Evolutionary conservation across 805 yeast genomes (phyloP).

Genomic region (Saccharomycopsis sp.): DNA sequence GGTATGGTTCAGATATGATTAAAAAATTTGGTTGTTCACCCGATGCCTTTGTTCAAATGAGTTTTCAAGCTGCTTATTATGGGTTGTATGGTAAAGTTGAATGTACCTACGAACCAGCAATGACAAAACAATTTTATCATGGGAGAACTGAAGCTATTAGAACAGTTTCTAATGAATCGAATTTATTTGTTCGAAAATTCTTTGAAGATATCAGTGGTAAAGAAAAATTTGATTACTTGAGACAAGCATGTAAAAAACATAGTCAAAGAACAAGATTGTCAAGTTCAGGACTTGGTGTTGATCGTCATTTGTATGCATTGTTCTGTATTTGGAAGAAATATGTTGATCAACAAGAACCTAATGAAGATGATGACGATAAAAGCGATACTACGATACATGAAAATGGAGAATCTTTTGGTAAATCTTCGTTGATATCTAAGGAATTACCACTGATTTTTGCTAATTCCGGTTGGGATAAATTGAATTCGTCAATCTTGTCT

Average conservation of each 20-base stretch:
- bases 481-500: conserved; percentile 73
- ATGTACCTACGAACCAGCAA: conserved; percentile 93
- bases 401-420: conserved; percentile 26
- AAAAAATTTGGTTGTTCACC: conserved; percentile 85
- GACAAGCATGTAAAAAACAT: conserved; percentile 68
- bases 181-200: conserved; percentile 75
- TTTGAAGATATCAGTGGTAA: conserved; percentile 59
- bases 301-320: conserved; percentile 81
- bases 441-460: conserved; percentile 71
- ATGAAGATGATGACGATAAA: conserved; percentile 21
- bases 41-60: conserved; percentile 91
- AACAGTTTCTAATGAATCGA: conserved; percentile 74
- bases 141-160: conserved; percentile 93
- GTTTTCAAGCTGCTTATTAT: conserved; percentile 87
- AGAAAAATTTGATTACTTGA: conserved; percentile 53
- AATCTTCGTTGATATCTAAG: conserved; percentile 22
- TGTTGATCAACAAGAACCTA: conserved; percentile 28
- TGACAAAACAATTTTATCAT: conserved; percentile 82
- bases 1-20: conserved; percentile 68
- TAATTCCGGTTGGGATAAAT: conserved; percentile 81
- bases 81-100: conserved; percentile 90
- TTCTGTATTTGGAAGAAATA: conserved; percentile 82
- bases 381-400: conserved; percentile 23
- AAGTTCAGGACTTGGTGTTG: conserved; percentile 81
- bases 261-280: conserved; percentile 59